These are phyloP conservation scores for Flagelloscypha sp. DNA, from an alignment of 768 basidiomycete species.

Conservation along the genomic window DNA sequence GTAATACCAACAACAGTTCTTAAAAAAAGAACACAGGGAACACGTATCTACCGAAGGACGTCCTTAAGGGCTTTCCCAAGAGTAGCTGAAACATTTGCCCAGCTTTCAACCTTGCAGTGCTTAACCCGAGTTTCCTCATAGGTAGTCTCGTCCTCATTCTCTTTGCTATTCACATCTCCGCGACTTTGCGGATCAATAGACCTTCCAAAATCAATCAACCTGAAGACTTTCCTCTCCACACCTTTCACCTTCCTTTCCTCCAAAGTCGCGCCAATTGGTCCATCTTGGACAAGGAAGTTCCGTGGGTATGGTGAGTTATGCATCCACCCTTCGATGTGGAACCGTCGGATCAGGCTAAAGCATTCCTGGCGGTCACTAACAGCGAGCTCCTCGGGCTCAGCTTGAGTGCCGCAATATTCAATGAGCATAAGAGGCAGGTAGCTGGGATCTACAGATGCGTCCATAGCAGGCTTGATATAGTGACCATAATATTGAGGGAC, in stretches of 20 bases:
- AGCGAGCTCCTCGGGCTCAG: conserved; percentile 17
- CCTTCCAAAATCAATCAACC: conserved; percentile 36
- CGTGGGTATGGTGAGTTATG: conserved; percentile 29
- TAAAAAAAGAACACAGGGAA: no score
- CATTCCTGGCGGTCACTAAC: conserved; percentile 38
- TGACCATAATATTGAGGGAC: conserved; percentile 62
- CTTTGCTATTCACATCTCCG: no score
- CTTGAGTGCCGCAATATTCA: conserved; percentile 31
- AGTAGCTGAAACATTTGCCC: no score
- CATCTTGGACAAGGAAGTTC: conserved; percentile 28
- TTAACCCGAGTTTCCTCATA: no score
- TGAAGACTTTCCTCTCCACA: conserved; percentile 28
- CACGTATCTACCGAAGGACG: no score
- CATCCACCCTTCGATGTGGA: conserved; percentile 27
- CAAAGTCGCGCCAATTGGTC: conserved; percentile 14
- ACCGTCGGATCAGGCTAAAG: conserved; percentile 25
- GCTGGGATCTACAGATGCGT: neutral
- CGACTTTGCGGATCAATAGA: no score
- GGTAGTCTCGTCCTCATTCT: no score
- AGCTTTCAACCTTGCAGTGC: no score
- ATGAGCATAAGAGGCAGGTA: conserved; percentile 34
- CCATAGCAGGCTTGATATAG: conserved; percentile 23
- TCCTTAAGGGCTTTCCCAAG: no score
- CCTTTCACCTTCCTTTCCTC: conserved; percentile 10
- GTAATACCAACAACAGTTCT: no score